Evolutionary conservation across 192 early-diverging fungal species (phyloP).

Genomic region (Chytriomyces sp.): DNA sequence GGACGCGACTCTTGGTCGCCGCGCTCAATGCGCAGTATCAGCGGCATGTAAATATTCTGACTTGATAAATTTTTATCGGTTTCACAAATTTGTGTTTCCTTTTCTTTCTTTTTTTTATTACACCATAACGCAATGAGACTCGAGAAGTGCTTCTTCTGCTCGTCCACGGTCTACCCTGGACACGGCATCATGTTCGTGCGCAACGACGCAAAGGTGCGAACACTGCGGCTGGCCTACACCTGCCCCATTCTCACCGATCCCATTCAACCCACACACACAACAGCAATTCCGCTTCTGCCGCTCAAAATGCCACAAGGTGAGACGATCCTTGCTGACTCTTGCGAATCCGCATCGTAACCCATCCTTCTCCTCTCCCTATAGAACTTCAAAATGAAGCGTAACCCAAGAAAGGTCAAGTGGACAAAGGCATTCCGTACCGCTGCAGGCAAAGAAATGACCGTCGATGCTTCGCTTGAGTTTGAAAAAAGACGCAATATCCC

Average conservation of each 20-base stretch:
- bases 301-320: constrained; percentile 94
- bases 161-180: constrained; percentile 93
- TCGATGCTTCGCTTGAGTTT: constrained; percentile 97
- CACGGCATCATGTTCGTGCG: constrained; percentile 99
- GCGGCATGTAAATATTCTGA: no score
- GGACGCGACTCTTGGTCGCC: no score
- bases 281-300: constrained; percentile 93
- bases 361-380: not conserved
- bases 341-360: not conserved
- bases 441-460: constrained; percentile 99
- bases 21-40: no score
- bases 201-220: constrained; percentile 90
- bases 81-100: not conserved
- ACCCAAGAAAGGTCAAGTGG: constrained; percentile 99
- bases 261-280: not conserved
- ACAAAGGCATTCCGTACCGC: constrained; percentile 99
- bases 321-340: not conserved
- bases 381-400: constrained; percentile 99
- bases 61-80: no score
- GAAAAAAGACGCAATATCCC: constrained; percentile 98
- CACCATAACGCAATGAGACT: constrained; percentile 73
- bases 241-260: not conserved
- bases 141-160: constrained; percentile 99
- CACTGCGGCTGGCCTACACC: not conserved
- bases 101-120: constrained; percentile 25